These are phyloP conservation scores for Xylaria sp. DNA, from an alignment of 2,329 filamentous ascomycete genomes.

Conservation along the genomic window DNA sequence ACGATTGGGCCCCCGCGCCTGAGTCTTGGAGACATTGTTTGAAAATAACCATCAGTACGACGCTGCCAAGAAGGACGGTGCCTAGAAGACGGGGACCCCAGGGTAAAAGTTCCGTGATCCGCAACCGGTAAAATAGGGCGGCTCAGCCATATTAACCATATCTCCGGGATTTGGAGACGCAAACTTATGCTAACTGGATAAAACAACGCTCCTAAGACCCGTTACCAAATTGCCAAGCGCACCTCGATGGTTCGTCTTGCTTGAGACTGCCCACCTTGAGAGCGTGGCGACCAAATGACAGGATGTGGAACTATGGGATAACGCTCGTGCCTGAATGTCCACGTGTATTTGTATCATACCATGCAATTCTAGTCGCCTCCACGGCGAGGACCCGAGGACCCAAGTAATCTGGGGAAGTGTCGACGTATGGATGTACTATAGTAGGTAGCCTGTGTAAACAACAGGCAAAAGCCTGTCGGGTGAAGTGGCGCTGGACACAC, in stretches of 20 bases:
- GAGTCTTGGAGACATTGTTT: constrained; percentile 1
- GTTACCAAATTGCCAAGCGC: constrained; percentile 31
- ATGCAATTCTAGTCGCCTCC: constrained; percentile 17
- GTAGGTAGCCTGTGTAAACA: constrained; percentile 7
- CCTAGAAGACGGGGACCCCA: constrained; percentile 8
- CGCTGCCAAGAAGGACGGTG: not conserved
- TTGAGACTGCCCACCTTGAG: constrained; percentile 13
- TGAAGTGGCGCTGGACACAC: constrained; percentile 23
- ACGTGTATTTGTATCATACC: constrained; percentile 15
- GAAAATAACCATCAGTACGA: constrained; percentile 22
- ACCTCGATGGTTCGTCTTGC: constrained; percentile 19
- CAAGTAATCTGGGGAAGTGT: constrained; percentile 21
- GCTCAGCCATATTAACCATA: constrained; percentile 31
- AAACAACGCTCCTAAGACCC: not conserved
- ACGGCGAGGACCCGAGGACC: not conserved
- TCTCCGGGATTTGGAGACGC: constrained; percentile 24
- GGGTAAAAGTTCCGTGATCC: constrained; percentile 21
- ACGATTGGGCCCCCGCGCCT: not conserved
- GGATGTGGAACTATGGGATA: constrained; percentile 27
- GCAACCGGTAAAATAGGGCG: constrained; percentile 31
- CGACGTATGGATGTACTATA: constrained; percentile 3
- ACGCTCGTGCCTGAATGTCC: constrained; percentile 31
- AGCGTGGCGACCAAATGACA: constrained; percentile 12
- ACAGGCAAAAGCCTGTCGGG: constrained; percentile 33
- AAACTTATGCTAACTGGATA: constrained; percentile 10